Evolutionary conservation across 495 filamentous ascomycete species (phyloP).

Genomic region (Penicillium herquei): DNA sequence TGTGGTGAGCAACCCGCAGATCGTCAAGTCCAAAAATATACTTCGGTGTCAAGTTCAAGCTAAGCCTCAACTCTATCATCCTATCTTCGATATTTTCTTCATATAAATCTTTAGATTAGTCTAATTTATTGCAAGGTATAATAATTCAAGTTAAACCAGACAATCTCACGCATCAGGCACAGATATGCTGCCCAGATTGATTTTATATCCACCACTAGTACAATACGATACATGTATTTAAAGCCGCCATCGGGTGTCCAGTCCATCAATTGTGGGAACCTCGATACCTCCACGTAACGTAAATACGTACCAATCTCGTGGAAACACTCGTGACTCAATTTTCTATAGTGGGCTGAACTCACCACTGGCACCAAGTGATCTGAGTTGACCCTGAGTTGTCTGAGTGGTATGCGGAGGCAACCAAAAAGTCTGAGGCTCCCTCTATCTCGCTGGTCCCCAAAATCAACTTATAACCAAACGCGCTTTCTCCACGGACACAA

Average conservation of each 20-base stretch:
- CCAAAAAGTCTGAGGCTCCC: slow-evolving; percentile 5
- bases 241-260: too few relatives aligned
- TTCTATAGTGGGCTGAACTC: neutral
- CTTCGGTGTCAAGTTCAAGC: too few relatives aligned
- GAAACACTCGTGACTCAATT: neutral
- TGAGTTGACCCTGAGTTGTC: slow-evolving; percentile 4
- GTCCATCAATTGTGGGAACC: neutral
- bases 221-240: slow-evolving; percentile 1
- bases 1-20: too few relatives aligned
- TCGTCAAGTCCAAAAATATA: too few relatives aligned
- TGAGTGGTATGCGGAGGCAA: slow-evolving; percentile 27
- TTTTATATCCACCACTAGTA: neutral
- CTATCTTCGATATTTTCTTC: too few relatives aligned
- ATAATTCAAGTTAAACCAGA: neutral
- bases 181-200: too few relatives aligned
- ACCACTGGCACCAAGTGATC: neutral
- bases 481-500: slow-evolving; percentile 8
- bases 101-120: too few relatives aligned
- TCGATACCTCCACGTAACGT: neutral
- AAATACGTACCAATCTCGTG: neutral
- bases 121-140: neutral
- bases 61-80: too few relatives aligned
- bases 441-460: slow-evolving; percentile 3
- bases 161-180: too few relatives aligned
- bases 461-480: slow-evolving; percentile 5